Evolutionary conservation across 78 protist species (phyloP), one percentile per base, ranked within the genome.

Genomic region (Dictyostelium firmibasis): DNA sequence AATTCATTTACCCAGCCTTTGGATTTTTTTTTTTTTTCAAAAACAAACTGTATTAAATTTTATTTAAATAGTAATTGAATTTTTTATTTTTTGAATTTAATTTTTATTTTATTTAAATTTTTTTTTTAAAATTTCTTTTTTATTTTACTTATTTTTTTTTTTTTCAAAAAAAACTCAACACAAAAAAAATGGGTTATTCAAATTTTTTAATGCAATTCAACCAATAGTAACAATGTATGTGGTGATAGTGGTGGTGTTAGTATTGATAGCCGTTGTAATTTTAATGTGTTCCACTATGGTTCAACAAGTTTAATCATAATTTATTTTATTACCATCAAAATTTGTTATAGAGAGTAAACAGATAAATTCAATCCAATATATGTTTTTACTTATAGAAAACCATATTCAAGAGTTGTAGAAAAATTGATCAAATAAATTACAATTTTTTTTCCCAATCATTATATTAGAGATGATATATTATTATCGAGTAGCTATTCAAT

Each of bases 401-500:
- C 8, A 79, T 88, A 11, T 88, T 88, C 31, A 31, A 84, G 33
- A 64, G 35, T 29, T 88, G 86, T 3, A 62, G 50, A n/a, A 78
- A 50, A 44, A 81, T 81, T 6, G 93, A 88, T 8, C 67, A 88
- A 79, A 67, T 85, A 88, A n/a, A 50, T 72, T 91, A 53, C 33
- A n/a, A 43, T 3, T 79, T 3, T 35, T 88, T 4, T 79, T 88
- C 20, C 93, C 93, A 78, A 69, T 13, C 3, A n/a, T n/a, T n/a
- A 85, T 98, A 23, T 78, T 98, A 9, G 98, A 91, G 53, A 91
- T 53, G 91, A 88, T 36, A 57, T 96, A 8, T 33, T 82, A 3
- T 88, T 43, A 36, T 1, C 33, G 10, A 60, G 84, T 9, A 72
- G 96, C 29, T 96, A 95, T 50, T 25, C 79, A 18, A 20, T 27